These are phyloP conservation scores for Quercus berberidifolia DNA, from an alignment of 306 rosid species.

Conservation along the genomic window DNA sequence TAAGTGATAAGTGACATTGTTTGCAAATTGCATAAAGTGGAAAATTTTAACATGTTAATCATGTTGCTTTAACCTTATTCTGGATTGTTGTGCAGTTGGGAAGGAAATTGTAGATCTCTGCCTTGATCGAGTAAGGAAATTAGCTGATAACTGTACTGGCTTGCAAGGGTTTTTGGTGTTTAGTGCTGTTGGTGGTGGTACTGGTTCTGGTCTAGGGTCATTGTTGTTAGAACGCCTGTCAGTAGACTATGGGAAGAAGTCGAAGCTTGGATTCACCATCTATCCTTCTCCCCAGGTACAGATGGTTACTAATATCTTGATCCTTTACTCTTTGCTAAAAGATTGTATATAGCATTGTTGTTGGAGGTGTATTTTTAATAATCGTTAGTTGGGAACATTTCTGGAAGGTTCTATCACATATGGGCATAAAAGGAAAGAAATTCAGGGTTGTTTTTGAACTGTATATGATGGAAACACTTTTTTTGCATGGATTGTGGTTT, in stretches of 20 bases:
- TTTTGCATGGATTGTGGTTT: neutral
- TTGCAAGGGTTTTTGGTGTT: slow-evolving; percentile 93
- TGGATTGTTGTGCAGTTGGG: slow-evolving; percentile 42
- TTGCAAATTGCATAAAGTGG: neutral
- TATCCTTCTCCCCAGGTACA: slow-evolving; percentile 98
- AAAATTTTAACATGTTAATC: neutral
- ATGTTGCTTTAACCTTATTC: neutral
- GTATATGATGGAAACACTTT: neutral
- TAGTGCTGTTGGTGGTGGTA: slow-evolving; percentile 96
- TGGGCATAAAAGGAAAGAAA: neutral
- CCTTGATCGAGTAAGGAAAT: slow-evolving; percentile 85
- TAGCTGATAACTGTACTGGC: slow-evolving; percentile 98
- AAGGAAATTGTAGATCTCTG: slow-evolving; percentile 97
- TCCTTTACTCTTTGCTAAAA: neutral
- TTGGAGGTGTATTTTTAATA: neutral
- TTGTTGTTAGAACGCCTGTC: slow-evolving; percentile 86
- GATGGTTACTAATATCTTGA: neutral
- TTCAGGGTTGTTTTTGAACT: neutral
- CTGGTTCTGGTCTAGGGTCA: slow-evolving; percentile 94
- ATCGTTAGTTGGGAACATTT: neutral
- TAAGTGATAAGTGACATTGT: slow-evolving; percentile 4
- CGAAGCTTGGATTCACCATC: slow-evolving; percentile 94
- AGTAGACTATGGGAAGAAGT: slow-evolving; percentile 92
- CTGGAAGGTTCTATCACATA: neutral
- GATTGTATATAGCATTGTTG: neutral